Base-by-base conservation (phyloP, 2,329 filamentous ascomycete genomes). In the Tolypocladium capitatum region DNA sequence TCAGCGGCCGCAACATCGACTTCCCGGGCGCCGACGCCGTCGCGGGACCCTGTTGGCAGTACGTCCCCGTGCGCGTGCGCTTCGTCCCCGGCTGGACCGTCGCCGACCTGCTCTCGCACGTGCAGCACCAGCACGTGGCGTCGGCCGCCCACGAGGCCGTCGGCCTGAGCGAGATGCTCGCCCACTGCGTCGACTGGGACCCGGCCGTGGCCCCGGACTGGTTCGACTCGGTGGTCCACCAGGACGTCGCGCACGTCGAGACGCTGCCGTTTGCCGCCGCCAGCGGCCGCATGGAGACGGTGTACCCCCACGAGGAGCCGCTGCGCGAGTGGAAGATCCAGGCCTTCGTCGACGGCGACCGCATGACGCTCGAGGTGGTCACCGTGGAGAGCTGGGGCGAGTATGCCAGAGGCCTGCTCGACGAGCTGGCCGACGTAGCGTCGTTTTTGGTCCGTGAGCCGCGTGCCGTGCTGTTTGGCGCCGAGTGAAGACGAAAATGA, bases 41-140 rank as follows among this genome's bases (percentile, higher is more conserved):
- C 43, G 70, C 78, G 42, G 82, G 82, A 0, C 81, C 81, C 0
- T 82, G 79, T 51, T 81, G 81, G 70, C 81, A 84, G 55, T 80
- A 83, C 56, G 71, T 82, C 1, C 81, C 82, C 0, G 72, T 84
- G 33, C 72, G 81, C 20, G 73, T 84, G 14, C 65, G 64, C 28
- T 77, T 84, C 55, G 63, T 67, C 3, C 55, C 68, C 0, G 58
- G 61, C 3, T 77, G 75, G 72, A 76, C 69, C 3, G 74, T 65
- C 0, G 52, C 68, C 2, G 74, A 80, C 48, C 64, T 81, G 4
- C 69, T 81, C 48, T 64, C 67, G 16, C 62, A 68, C 48, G 68
- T 80, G 20, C 75, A 81, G 60, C 64, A 73, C 49, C 78, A 81
- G 58, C 75, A 80, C 56, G 68, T 79, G 40, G 68, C 73, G 44